Evolutionary conservation across 2,329 filamentous ascomycete species (phyloP).

Genomic region (Elsinoe batatas): DNA sequence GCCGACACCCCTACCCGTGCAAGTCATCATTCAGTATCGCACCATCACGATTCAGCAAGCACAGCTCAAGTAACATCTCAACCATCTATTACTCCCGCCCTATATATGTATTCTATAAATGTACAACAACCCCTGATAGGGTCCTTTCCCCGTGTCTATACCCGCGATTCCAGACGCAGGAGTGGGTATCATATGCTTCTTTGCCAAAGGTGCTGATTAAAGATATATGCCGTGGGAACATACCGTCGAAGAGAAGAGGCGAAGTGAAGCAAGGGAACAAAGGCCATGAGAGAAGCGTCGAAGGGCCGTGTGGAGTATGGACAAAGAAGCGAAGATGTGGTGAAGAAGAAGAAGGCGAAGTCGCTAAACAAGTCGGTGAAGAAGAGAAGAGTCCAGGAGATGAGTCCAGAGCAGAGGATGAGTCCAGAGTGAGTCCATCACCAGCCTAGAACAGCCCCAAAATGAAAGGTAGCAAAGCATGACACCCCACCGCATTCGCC

Average conservation of each 20-base stretch:
- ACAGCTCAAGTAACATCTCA: no score
- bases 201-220: background rate
- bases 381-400: background rate
- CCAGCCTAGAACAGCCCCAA: constrained; percentile 17
- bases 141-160: no score
- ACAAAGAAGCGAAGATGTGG: background rate
- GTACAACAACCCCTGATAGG: no score
- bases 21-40: no score
- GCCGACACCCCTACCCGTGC: no score
- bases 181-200: background rate
- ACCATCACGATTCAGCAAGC: no score
- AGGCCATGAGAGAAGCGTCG: background rate
- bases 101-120: no score
- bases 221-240: background rate
- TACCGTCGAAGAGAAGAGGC: background rate
- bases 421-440: background rate
- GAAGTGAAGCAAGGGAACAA: background rate
- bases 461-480: constrained; percentile 19
- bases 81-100: no score
- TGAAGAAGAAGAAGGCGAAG: background rate
- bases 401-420: background rate
- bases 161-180: background rate
- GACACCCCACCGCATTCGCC: constrained; percentile 19
- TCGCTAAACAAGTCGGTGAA: background rate
- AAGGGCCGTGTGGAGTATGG: background rate